phyloP scores from a whole-genome alignment of 148 eudicot genomes.

The Vaccinium darrowii region DNA sequence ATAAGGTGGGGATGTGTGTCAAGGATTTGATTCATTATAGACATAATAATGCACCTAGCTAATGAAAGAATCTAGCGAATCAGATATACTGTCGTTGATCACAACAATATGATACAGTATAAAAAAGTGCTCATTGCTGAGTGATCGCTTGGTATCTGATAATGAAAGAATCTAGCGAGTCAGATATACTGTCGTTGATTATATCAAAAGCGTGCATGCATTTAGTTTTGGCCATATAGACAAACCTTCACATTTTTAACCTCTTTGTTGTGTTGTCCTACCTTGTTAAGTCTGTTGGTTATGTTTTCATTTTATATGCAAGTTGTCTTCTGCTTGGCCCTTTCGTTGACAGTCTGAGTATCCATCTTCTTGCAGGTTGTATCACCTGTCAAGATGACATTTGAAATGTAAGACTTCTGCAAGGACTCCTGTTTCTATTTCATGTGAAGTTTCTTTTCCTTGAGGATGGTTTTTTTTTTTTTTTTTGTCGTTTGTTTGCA shows the following conservation, averaged over 20 bases:
- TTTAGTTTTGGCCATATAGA: neutral
- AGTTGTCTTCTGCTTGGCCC: neutral
- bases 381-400: slow-evolving; percentile 69
- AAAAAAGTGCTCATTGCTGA: neutral
- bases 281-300: neutral
- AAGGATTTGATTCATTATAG: neutral
- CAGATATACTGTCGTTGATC: neutral
- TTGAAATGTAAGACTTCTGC: slow-evolving; percentile 50
- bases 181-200: neutral
- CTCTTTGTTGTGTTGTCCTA: neutral
- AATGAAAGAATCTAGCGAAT: neutral
- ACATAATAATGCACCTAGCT: neutral
- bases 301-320: neutral
- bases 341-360: neutral
- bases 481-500: slow-evolving; percentile 21
- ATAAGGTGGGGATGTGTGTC: neutral
- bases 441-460: neutral
- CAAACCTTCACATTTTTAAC: neutral
- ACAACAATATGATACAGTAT: neutral
- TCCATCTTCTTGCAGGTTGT: slow-evolving; percentile 48
- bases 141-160: neutral
- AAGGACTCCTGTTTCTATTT: neutral
- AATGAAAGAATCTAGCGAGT: neutral
- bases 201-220: neutral
- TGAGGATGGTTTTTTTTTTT: neutral